phyloP scores from a whole-genome alignment of 2,329 filamentous ascomycete genomes.

The Beauveria brongniartii region DNA sequence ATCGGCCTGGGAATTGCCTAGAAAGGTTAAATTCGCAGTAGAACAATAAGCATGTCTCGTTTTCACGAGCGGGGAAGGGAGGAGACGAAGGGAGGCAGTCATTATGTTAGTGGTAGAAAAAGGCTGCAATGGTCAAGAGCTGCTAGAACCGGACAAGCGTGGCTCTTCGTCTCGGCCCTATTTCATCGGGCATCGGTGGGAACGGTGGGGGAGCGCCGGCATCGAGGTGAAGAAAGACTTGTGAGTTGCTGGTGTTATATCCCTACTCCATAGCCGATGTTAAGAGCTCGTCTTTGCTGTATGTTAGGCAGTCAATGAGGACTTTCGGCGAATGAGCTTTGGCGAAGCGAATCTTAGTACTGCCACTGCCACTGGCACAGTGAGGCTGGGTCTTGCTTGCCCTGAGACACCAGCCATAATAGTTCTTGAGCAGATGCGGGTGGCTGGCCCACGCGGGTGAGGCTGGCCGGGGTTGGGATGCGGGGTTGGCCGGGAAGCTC shows the following conservation, averaged over 20 bases:
- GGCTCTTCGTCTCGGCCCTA: slow-evolving; percentile 7
- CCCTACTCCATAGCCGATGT: too few species aligned
- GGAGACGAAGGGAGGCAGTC: not conserved
- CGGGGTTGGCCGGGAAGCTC: not conserved
- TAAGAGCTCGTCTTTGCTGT: not conserved
- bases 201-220: not conserved
- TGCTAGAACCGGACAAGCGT: not conserved
- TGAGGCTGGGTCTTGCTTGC: not conserved
- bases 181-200: not conserved
- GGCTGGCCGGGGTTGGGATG: slow-evolving; percentile 1
- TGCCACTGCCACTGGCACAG: not conserved
- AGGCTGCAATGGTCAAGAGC: not conserved
- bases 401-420: not conserved
- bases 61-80: not conserved
- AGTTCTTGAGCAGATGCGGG: not conserved
- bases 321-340: too few species aligned
- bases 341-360: too few species aligned
- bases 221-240: not conserved
- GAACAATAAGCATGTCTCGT: not conserved
- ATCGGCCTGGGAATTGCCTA: not conserved
- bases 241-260: not conserved
- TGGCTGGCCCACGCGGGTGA: not conserved
- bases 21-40: not conserved
- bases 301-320: not conserved
- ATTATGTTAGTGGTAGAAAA: not conserved